Conservation (phyloP, 169 alveolate genomes). For the Cryptosporidium xiaoi region DNA sequence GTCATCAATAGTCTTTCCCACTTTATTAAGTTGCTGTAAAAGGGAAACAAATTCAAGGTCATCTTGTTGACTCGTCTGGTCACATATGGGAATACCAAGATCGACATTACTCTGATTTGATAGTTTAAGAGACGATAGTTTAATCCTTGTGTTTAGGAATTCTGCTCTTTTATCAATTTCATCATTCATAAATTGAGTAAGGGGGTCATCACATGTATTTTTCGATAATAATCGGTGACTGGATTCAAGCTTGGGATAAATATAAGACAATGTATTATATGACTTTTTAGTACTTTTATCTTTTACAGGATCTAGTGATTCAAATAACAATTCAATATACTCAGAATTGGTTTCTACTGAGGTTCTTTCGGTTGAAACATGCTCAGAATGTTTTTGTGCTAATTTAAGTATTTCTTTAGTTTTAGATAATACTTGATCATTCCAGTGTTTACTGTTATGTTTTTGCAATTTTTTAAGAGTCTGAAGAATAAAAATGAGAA, state of each 20-base stretch:
- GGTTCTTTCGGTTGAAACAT: not conserved
- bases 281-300: not conserved
- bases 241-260: not conserved
- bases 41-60: constrained; percentile 39
- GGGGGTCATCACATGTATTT: not conserved
- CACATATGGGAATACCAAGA: not conserved
- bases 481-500: constrained; percentile 9
- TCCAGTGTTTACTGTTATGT: constrained; percentile 43
- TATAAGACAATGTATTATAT: not conserved
- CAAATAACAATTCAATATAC: not conserved
- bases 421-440: constrained; percentile 4
- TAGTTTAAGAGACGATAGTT: constrained; percentile 20
- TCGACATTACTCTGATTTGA: not conserved
- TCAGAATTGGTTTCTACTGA: not conserved
- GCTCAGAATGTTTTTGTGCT: constrained; percentile 28
- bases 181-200: not conserved
- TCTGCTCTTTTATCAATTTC: constrained; percentile 5
- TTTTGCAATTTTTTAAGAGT: constrained; percentile 33
- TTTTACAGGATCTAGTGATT: not conserved
- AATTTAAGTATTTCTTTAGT: constrained; percentile 13
- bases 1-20: constrained; percentile 57
- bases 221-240: not conserved
- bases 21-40: constrained; percentile 13
- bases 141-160: constrained; percentile 18
- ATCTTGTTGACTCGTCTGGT: not conserved